Evolutionary conservation across 2,329 filamentous ascomycete genomes (phyloP).

Genomic region (Exophiala xenobiotica): DNA sequence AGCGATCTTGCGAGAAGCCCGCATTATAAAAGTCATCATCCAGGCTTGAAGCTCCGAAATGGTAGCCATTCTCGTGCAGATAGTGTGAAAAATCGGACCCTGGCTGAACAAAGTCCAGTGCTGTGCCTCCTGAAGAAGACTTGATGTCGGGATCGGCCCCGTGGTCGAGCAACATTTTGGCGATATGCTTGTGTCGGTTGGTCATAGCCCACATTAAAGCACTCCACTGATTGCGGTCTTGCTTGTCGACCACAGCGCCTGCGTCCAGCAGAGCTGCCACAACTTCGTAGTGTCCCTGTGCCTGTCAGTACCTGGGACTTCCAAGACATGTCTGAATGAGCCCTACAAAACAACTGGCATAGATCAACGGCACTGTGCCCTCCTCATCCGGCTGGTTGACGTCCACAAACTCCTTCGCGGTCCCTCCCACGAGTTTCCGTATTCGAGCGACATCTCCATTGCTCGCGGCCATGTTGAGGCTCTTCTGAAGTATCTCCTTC

Average conservation of each 20-base stretch:
- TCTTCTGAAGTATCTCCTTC: constrained; percentile 76
- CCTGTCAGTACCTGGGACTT: background rate
- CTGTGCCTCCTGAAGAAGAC: constrained; percentile 88
- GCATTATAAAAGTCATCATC: constrained; percentile 82
- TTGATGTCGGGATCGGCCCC: constrained; percentile 95
- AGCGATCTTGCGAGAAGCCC: constrained; percentile 86
- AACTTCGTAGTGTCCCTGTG: constrained; percentile 76
- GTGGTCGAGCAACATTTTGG: constrained; percentile 86
- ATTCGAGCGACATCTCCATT: constrained; percentile 89
- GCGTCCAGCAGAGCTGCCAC: constrained; percentile 80
- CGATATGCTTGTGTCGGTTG: constrained; percentile 93
- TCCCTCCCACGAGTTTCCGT: constrained; percentile 69
- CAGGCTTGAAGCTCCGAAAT: constrained; percentile 43
- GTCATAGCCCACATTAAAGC: constrained; percentile 99
- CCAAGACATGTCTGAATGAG: background rate
- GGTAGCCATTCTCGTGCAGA: constrained; percentile 89
- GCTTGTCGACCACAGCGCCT: constrained; percentile 84
- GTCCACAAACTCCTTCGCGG: constrained; percentile 73
- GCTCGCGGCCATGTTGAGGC: constrained; percentile 90
- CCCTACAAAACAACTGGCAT: constrained; percentile 81
- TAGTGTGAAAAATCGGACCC: constrained; percentile 97
- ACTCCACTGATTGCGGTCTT: constrained; percentile 96
- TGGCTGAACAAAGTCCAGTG: constrained; percentile 91
- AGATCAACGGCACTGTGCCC: constrained; percentile 93
- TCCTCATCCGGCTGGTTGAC: constrained; percentile 89